phyloP scores from a whole-genome alignment of 1,284 basidiomycete species.

The Coriolopsis trogii region DNA sequence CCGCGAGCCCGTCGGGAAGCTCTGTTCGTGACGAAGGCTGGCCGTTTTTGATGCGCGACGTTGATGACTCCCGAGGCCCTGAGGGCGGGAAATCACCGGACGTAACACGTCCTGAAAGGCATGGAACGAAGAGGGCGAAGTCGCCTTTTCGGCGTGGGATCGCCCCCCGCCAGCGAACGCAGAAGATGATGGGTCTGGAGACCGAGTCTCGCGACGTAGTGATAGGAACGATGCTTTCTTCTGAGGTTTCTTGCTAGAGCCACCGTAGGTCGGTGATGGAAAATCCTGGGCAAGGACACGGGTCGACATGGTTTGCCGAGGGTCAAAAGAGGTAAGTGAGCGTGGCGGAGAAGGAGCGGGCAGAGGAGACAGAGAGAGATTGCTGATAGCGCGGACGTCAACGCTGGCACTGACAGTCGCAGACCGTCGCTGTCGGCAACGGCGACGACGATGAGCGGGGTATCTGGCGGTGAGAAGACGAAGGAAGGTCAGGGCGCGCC shows the following conservation, averaged over 20 bases:
- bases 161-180: slow-evolving; percentile 19
- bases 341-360: slow-evolving; percentile 28
- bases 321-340: slow-evolving; percentile 25
- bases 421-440: slow-evolving; percentile 22
- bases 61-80: slow-evolving; percentile 22
- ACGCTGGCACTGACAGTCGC: slow-evolving; percentile 17
- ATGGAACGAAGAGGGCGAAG: slow-evolving; percentile 35
- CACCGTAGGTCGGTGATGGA: slow-evolving; percentile 18
- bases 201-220: slow-evolving; percentile 54
- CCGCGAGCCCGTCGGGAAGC: slow-evolving; percentile 20
- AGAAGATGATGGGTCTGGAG: slow-evolving; percentile 30
- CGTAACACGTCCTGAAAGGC: slow-evolving; percentile 26
- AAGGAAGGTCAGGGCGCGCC: slow-evolving; percentile 1
- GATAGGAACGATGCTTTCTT: slow-evolving; percentile 60
- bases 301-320: slow-evolving; percentile 32
- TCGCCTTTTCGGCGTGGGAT: slow-evolving; percentile 33
- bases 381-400: slow-evolving; percentile 8
- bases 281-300: slow-evolving; percentile 26
- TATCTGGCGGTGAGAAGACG: slow-evolving; percentile 21
- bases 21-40: slow-evolving; percentile 24
- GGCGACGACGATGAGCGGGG: slow-evolving; percentile 19
- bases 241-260: slow-evolving; percentile 42
- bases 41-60: slow-evolving; percentile 29
- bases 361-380: slow-evolving; percentile 18
- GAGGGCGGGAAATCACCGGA: slow-evolving; percentile 29